A percentile compares a stretch with the other conserved stretches of the same genome.
Evolutionary conservation across 2,329 filamentous ascomycete genomes (phyloP).

Genomic region (Elsinoe arachidis): DNA sequence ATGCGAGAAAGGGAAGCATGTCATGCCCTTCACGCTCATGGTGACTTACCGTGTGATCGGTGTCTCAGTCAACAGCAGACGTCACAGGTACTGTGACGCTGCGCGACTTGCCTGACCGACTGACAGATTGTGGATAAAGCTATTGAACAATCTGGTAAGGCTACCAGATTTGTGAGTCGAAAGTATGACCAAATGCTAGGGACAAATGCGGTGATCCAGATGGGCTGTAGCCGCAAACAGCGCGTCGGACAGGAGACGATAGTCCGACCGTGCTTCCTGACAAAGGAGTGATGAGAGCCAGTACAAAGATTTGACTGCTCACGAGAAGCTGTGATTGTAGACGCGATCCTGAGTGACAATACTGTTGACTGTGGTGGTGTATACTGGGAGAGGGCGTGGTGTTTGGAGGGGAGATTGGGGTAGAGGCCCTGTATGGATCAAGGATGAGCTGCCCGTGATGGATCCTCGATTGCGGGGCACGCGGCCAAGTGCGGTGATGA

Average conservation of each 20-base stretch:
- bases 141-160: not conserved
- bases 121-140: not conserved
- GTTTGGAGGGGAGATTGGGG: slow-evolving; percentile 10
- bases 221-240: slow-evolving; percentile 3
- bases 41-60: slow-evolving; percentile 6
- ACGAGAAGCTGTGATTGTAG: not conserved
- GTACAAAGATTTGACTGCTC: not conserved
- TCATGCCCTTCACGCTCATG: not conserved
- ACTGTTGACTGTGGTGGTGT: not conserved
- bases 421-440: not conserved
- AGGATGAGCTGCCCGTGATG: slow-evolving; percentile 3
- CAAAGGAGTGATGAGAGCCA: not conserved
- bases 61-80: slow-evolving; percentile 10
- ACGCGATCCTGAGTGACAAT: not conserved
- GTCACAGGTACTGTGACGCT: slow-evolving; percentile 12
- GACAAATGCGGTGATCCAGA: not conserved
- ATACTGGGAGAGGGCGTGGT: not conserved
- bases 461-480: slow-evolving; percentile 7
- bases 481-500: not conserved
- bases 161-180: not conserved
- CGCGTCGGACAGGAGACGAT: not conserved
- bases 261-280: not conserved
- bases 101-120: not conserved
- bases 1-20: not conserved
- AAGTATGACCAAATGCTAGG: not conserved